Base-by-base conservation (phyloP, 2,329 filamentous ascomycete genomes). In the Trichophyton mentagrophytes region DNA sequence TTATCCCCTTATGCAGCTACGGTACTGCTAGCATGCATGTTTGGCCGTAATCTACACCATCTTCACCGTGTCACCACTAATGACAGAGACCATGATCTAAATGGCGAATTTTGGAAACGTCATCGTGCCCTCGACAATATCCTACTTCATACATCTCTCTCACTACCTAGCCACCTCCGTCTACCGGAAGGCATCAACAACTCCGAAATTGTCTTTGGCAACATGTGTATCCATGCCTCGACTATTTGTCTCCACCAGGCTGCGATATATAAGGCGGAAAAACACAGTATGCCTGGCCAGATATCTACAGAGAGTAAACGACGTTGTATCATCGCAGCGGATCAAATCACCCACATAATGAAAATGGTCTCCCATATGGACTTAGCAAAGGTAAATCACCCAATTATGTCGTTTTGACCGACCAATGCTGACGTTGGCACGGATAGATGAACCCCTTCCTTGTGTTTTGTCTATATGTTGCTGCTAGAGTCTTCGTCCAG, bases 161-260 rank as follows among this genome's bases (percentile, higher is more conserved):
- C 86, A 46, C 78, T 97, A n/a, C 92, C 93, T 0, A 80, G 83
- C 38, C 81, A 88, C 65, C 80, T 97, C 36, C 89, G 92, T 66
- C 78, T 97, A 36, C 90, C 93, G 0, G 76, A 77, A 15, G 90
- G 89, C 0, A 76, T 96, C 38, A 77, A 79, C 15, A 87, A 91
- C 68, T 82, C 90, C 2, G 97, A 96, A 65, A 85, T 92, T 60
- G 85, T 97, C 3, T 97, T 96, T 71, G 85, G 88, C 61, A 97
- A 97, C 68, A 96, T 99, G 90, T 90, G 89, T 70, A 90, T 99
- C 36, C 91, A 97, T 71, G 96, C 93, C 0, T 95, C 91, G 0
- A 90, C 90, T 1, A 97, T 99, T 60, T 97, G 92, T 72, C 78
- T 99, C n/a, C 93, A 99, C 69, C 93, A 99, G 75, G 93, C 92